A percentile compares a stretch with the other conserved stretches of the same genome.
Conservation (phyloP, 1,139 yeast genomes). For the Geotrichum reessii region DNA sequence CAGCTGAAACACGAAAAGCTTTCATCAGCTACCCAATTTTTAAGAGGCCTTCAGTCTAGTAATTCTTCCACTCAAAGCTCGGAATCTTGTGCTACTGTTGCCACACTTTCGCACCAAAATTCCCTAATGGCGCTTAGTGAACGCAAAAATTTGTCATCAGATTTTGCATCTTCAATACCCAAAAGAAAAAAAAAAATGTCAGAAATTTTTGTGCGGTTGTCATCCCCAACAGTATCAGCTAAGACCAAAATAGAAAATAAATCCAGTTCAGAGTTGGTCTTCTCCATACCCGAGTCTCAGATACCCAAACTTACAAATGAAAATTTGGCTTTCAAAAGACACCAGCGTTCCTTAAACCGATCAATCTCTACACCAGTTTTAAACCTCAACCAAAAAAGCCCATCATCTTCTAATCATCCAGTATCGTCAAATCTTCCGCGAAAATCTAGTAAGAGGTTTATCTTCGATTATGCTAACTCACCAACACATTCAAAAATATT, state of each 20-base stretch:
- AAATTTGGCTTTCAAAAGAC: background rate
- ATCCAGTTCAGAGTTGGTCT: background rate
- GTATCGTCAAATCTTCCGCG: background rate
- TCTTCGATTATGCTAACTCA: background rate
- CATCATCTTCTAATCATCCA: background rate
- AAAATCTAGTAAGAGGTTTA: background rate
- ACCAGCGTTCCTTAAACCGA: background rate
- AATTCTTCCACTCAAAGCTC: background rate
- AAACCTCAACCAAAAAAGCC: background rate
- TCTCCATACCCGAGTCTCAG: constrained; percentile 2
- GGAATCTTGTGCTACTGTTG: background rate
- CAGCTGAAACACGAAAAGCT: background rate
- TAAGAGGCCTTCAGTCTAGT: background rate
- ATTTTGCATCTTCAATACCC: background rate
- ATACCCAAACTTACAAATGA: background rate
- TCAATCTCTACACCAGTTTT: constrained; percentile 5
- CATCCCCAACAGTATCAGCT: constrained; percentile 30
- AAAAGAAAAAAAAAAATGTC: constrained; percentile 23
- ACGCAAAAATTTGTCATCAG: background rate
- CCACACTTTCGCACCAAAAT: background rate
- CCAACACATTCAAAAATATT: background rate
- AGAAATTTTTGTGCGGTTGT: constrained; percentile 29
- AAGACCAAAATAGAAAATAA: constrained; percentile 24
- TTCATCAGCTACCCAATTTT: constrained; percentile 4
- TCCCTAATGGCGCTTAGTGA: background rate